Evolutionary conservation across 495 filamentous ascomycete genomes (phyloP), one percentile per base, ranked within the genome.

Genomic region (Penicillium pulvis): DNA sequence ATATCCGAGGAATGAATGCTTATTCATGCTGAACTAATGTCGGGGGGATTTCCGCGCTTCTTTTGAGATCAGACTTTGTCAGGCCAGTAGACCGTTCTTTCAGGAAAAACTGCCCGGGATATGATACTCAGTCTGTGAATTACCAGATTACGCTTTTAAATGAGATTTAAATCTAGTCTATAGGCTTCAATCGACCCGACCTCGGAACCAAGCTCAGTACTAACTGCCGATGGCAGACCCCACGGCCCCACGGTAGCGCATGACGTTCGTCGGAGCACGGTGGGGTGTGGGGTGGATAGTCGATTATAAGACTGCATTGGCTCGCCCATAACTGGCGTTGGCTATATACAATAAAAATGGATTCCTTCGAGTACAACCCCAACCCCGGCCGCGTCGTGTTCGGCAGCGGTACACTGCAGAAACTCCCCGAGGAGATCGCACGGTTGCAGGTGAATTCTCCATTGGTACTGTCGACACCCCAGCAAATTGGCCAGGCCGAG

Each of bases 321-420:
- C 58, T 53, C 51, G 51, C 33, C 36, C 51, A 31, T 43, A 2
- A 28, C 28, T 24, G 39, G 39, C 12, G 24, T 28, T 9, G 12
- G 19, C 26, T 16, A 24, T 49, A 26, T 14, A 50, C 48, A 17
- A 28, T 30, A 41, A 48, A 36, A 41, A 71, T 87, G 85, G 78
- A 87, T 31, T 71, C 77, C 20, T 88, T 88, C 67, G 84, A 83
- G 59, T 88, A 87, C 73, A 85, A 78, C 52, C 61, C 80, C 28
- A 83, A 81, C 65, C 82, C 84, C 17, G 77, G 78, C 56, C 81
- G 85, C 5, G 79, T 88, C 54, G 72, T 88, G 64, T 89, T 88
- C 61, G 85, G 85, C 65, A 81, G 75, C 61, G 85, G 83, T 36
- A 85, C 83, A 19, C 67, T 88, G 36, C 74, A 82, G 55, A 83